Percentiles rank a stretch among this genome's conserved stretches.
phyloP scores from a whole-genome alignment of 495 filamentous ascomycete species.

The Astrothelium subdiscretum region DNA sequence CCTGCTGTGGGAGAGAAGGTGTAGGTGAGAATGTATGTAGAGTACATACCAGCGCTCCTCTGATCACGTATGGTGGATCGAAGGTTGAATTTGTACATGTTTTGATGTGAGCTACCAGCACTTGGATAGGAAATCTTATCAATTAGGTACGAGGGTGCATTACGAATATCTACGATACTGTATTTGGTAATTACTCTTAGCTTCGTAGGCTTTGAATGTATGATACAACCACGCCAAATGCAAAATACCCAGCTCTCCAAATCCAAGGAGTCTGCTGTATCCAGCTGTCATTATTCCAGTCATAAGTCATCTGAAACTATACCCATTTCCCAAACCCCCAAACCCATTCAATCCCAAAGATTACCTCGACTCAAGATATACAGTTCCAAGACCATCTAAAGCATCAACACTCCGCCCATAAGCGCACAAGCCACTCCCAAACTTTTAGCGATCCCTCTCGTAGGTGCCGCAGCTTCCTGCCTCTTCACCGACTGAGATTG shows the following conservation, averaged over 20 bases:
- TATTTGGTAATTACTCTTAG: too few species aligned
- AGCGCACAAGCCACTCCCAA: neutral
- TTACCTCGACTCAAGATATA: neutral
- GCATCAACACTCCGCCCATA: neutral
- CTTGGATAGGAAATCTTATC: too few species aligned
- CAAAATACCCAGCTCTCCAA: neutral
- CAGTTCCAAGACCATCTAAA: neutral
- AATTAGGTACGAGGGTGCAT: too few species aligned
- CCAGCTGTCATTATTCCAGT: neutral
- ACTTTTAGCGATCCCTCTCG: neutral
- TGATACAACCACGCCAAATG: neutral
- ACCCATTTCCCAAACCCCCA: neutral
- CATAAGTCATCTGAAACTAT: neutral
- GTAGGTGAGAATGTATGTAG: neutral
- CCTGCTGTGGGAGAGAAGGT: constrained; percentile 26
- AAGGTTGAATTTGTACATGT: too few species aligned
- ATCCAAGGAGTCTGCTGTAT: neutral
- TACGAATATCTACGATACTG: too few species aligned
- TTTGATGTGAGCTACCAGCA: too few species aligned
- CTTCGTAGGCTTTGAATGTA: neutral
- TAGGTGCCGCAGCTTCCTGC: neutral
- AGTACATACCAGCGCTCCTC: neutral
- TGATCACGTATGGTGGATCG: neutral
- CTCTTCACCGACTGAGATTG: neutral
- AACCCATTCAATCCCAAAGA: neutral